Conservation (phyloP, 2,329 filamentous ascomycete species). For the Aspergillus sclerotialis region DNA sequence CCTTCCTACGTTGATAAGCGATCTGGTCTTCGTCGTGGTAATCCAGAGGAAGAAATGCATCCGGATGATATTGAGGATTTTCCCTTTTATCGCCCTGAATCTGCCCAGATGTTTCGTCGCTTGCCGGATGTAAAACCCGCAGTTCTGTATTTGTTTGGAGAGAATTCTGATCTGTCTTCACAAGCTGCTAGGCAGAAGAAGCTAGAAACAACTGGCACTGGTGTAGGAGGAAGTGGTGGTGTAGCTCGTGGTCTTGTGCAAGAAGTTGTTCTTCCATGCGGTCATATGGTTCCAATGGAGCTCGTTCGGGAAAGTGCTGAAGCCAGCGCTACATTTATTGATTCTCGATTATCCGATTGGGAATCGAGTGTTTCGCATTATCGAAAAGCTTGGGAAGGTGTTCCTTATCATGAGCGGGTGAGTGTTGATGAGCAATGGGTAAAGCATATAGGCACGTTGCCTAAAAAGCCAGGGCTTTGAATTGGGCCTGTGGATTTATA, state of each 20-base stretch:
- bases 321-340: no score
- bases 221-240: conserved; percentile 25
- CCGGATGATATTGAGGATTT: background rate
- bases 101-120: conserved; percentile 13
- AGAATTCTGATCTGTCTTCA: conserved; percentile 15
- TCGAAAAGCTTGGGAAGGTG: no score
- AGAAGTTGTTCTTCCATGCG: background rate
- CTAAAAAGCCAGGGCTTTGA: no score
- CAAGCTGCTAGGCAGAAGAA: conserved; percentile 18
- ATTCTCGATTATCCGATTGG: no score
- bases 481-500: no score
- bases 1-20: conserved; percentile 21
- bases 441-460: no score
- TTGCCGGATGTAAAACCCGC: conserved; percentile 22
- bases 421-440: no score
- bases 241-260: conserved; percentile 5
- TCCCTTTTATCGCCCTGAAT: conserved; percentile 12
- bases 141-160: conserved; percentile 23
- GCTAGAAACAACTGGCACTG: conserved; percentile 20
- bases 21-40: background rate
- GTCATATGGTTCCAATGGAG: no score
- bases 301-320: no score
- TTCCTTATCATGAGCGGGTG: no score
- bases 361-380: no score
- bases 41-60: background rate